These are phyloP conservation scores for Bryopsis sp. DNA, from an alignment of 139 green algal species.

Conservation along the genomic window DNA sequence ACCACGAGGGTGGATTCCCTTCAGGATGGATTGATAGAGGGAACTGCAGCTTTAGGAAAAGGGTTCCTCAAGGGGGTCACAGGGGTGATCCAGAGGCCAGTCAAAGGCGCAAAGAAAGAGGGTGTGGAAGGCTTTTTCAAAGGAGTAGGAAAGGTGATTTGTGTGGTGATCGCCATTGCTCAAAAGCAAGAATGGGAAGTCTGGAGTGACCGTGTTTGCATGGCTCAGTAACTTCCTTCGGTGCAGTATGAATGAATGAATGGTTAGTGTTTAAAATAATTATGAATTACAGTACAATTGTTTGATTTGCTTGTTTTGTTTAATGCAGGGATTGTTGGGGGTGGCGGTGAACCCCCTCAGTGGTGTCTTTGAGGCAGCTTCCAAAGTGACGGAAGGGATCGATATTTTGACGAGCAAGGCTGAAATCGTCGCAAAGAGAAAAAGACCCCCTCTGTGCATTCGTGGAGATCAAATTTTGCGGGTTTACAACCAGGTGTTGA, in stretches of 20 bases:
- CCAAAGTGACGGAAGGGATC: slow-evolving; percentile 62
- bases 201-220: too few relatives aligned
- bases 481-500: slow-evolving; percentile 28
- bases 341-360: slow-evolving; percentile 61
- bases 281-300: too few relatives aligned
- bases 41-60: slow-evolving; percentile 55
- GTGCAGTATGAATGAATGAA: too few relatives aligned
- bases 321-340: slow-evolving; percentile 72
- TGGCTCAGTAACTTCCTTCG: too few relatives aligned
- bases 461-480: slow-evolving; percentile 60
- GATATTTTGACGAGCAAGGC: slow-evolving; percentile 36
- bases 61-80: slow-evolving; percentile 54
- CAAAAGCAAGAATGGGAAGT: too few relatives aligned
- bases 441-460: slow-evolving; percentile 58
- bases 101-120: slow-evolving; percentile 58
- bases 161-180: not conserved
- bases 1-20: slow-evolving; percentile 3
- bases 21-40: slow-evolving; percentile 61
- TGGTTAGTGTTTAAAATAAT: too few relatives aligned
- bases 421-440: not conserved
- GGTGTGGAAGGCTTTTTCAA: slow-evolving; percentile 58
- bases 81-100: slow-evolving; percentile 73
- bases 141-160: slow-evolving; percentile 33
- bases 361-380: slow-evolving; percentile 58
- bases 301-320: not conserved